Conservation (phyloP, 805 yeast species). For the Kluyveromyces lactis region DNA sequence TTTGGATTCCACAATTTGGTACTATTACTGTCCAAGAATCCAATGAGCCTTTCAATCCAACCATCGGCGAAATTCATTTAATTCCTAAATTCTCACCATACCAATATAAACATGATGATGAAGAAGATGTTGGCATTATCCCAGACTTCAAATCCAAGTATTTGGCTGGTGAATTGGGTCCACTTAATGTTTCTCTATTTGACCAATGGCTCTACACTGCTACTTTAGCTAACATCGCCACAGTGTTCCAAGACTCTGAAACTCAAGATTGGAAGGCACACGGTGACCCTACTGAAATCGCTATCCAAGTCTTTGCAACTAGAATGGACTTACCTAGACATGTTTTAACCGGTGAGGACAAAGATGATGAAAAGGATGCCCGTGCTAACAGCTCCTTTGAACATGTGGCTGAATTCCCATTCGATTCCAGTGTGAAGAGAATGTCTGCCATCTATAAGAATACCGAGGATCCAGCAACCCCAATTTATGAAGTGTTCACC, state of each 20-base stretch:
- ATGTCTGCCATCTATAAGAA: slow-evolving; percentile 59
- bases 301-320: slow-evolving; percentile 69
- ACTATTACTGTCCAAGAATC: slow-evolving; percentile 53
- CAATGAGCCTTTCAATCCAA: slow-evolving; percentile 80
- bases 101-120: slow-evolving; percentile 23
- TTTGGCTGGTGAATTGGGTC: slow-evolving; percentile 12
- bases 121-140: slow-evolving; percentile 25
- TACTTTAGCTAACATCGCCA: slow-evolving; percentile 73
- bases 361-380: slow-evolving; percentile 19
- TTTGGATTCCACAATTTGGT: slow-evolving; percentile 78
- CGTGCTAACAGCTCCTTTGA: slow-evolving; percentile 19
- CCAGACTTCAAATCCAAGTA: slow-evolving; percentile 17
- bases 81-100: slow-evolving; percentile 58
- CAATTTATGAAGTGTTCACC: slow-evolving; percentile 51
- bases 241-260: slow-evolving; percentile 43
- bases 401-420: slow-evolving; percentile 71
- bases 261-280: slow-evolving; percentile 57
- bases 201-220: slow-evolving; percentile 54
- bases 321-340: slow-evolving; percentile 47
- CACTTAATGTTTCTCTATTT: slow-evolving; percentile 24
- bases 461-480: slow-evolving; percentile 44
- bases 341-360: slow-evolving; percentile 32
- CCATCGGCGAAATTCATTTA: slow-evolving; percentile 83
- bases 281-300: slow-evolving; percentile 88
- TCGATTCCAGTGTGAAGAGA: slow-evolving; percentile 75